Evolutionary conservation across 345 rosid genomes (phyloP), one percentile per base, ranked within the genome.

Genomic region (Gossypium australe): DNA sequence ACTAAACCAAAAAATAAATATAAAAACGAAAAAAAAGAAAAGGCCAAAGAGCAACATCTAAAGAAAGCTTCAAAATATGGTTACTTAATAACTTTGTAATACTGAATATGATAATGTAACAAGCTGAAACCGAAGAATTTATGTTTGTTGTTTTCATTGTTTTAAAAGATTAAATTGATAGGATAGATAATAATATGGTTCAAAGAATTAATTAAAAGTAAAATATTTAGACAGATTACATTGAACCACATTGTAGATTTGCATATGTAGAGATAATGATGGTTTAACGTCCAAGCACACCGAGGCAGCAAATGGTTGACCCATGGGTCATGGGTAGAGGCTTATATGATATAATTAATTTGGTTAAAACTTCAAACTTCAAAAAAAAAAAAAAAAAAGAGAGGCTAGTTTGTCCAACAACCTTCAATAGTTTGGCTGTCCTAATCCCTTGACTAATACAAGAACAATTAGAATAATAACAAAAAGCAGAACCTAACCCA

Each of bases 401-500:
- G 41, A 5, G 41, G 41, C 41, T 7, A 65, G 77, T 75, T 74
- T 17, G 78, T 70, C 82, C 87, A 86, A 80, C 89, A 75, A 79
- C 86, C 85, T 78, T 64, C n/a, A 57, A 73, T 71, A 61, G 85
- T 67, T 77, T 73, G 48, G 76, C 67, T 76, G 82, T 85, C 81
- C 52, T 20, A 51, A 51, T 85, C 81, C 11, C 1, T 58, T 48
- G 49, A 56, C 73, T 63, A 61, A 38, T 56, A 53, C 8, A 49
- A 76, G 11, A 43, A 61, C 69, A 56, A 56, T n/a, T 14, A 29
- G n/a, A n/a, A 45, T n/a, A 61, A n/a, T 14, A 43, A 55, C 16
- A 44, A 24, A 34, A 75, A 76, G 18, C 20, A 71, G 22, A 78
- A 76, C 78, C 84, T 56, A 76, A 78, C 74, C 71, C 49, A 47